Evolutionary conservation across 768 basidiomycete species (phyloP).

Genomic region (Pisolithus tinctorius): DNA sequence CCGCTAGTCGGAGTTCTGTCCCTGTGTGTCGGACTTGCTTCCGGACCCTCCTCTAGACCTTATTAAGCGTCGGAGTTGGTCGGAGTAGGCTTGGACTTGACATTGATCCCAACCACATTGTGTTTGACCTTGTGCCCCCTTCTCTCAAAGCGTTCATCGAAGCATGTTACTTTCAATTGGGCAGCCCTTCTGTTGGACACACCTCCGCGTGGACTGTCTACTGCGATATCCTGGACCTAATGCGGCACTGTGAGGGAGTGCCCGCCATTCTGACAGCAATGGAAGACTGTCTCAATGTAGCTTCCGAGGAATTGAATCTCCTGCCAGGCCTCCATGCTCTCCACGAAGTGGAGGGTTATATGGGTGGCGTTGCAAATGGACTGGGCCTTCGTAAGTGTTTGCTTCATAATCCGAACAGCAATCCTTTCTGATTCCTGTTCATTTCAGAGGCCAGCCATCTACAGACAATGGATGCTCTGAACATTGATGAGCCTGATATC

Average conservation of each 20-base stretch:
- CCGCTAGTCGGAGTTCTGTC: too few relatives aligned
- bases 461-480: background rate
- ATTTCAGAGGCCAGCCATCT: background rate
- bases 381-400: background rate
- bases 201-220: constrained; percentile 17
- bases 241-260: background rate
- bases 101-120: constrained; percentile 13
- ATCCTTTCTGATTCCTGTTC: background rate
- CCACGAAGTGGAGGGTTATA: background rate
- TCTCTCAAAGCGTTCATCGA: constrained; percentile 16
- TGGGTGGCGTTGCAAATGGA: background rate
- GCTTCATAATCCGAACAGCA: too few relatives aligned
- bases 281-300: background rate
- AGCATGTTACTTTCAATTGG: constrained; percentile 16
- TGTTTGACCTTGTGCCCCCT: constrained; percentile 31
- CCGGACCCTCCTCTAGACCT: too few relatives aligned
- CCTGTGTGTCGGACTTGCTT: too few relatives aligned
- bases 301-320: background rate
- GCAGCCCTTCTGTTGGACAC: constrained; percentile 14
- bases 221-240: background rate
- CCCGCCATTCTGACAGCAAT: background rate
- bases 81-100: too few relatives aligned
- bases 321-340: background rate
- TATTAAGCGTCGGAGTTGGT: too few relatives aligned
- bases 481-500: background rate